phyloP scores from a whole-genome alignment of 108 stramenopile species.

The Craspedostauros australis region DNA sequence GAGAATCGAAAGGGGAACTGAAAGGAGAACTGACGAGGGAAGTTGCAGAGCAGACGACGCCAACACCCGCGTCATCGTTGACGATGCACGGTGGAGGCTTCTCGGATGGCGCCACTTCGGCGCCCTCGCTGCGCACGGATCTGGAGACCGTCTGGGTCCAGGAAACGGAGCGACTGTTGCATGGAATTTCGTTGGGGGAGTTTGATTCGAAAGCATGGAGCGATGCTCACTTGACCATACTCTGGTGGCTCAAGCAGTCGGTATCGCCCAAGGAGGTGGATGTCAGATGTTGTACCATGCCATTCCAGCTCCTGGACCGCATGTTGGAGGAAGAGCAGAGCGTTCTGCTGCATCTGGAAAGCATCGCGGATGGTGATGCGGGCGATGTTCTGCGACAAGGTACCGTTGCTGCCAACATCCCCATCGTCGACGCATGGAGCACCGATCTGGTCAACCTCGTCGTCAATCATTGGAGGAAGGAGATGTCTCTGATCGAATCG shows the following conservation, averaged over 20 bases:
- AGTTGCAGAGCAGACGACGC: too few species aligned
- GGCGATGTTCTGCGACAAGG: neutral
- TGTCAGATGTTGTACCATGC: neutral
- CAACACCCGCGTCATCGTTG: too few species aligned
- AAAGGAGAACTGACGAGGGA: too few species aligned
- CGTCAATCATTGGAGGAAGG: conserved; percentile 26
- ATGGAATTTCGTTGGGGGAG: neutral
- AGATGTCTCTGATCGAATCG: too few species aligned
- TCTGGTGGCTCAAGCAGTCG: conserved; percentile 12
- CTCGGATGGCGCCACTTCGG: too few species aligned
- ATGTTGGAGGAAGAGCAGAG: conserved; percentile 19
- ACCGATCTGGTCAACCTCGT: conserved; percentile 23
- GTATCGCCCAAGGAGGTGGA: neutral
- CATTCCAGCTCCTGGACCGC: conserved; percentile 19
- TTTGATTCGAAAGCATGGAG: conserved; percentile 11
- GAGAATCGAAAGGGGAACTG: too few species aligned
- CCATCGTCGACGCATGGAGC: conserved; percentile 14
- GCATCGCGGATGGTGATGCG: neutral
- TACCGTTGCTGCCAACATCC: neutral
- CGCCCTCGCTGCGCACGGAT: too few species aligned
- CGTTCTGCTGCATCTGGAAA: neutral
- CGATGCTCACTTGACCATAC: conserved; percentile 16
- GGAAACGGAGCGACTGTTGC: conserved; percentile 15
- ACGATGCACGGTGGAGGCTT: too few species aligned
- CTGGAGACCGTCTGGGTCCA: too few species aligned